Evolutionary conservation across 192 early-diverging fungal genomes (phyloP).

Genomic region (Coemansia sp.): DNA sequence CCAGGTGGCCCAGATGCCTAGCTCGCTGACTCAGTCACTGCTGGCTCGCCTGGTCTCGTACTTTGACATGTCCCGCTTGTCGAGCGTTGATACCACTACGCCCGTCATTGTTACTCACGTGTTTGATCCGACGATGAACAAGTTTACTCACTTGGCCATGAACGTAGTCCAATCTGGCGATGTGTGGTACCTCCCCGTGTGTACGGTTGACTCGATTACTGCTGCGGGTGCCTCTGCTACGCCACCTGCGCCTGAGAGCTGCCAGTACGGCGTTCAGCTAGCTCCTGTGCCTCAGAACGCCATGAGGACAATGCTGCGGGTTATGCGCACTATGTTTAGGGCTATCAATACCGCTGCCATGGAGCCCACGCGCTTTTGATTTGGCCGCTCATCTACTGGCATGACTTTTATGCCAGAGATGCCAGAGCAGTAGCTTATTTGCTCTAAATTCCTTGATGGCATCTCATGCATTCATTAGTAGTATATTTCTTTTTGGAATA

Average conservation of each 20-base stretch:
- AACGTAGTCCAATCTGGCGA: slow-evolving; percentile 17
- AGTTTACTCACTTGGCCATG: slow-evolving; percentile 15
- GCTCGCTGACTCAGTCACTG: no score
- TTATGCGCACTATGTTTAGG: background rate
- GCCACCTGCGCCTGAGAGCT: background rate
- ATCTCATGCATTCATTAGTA: background rate
- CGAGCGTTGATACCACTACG: slow-evolving; percentile 7
- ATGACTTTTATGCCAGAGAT: no score
- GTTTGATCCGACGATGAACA: slow-evolving; percentile 18
- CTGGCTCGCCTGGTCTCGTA: no score
- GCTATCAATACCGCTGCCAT: background rate
- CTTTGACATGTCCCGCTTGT: no score
- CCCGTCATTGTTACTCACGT: slow-evolving; percentile 8
- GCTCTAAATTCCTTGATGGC: no score
- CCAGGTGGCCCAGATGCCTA: no score
- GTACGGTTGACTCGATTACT: slow-evolving; percentile 10
- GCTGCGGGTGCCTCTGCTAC: background rate
- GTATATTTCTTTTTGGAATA: background rate
- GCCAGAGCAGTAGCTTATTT: no score
- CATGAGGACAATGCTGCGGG: background rate
- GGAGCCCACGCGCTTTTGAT: no score
- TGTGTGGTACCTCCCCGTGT: slow-evolving; percentile 24
- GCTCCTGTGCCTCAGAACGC: slow-evolving; percentile 16
- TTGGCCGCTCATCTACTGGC: no score
- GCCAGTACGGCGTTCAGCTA: slow-evolving; percentile 22